Base-by-base conservation (phyloP, 129 eudicot genomes). In the Chrysanthemum makinoi region DNA sequence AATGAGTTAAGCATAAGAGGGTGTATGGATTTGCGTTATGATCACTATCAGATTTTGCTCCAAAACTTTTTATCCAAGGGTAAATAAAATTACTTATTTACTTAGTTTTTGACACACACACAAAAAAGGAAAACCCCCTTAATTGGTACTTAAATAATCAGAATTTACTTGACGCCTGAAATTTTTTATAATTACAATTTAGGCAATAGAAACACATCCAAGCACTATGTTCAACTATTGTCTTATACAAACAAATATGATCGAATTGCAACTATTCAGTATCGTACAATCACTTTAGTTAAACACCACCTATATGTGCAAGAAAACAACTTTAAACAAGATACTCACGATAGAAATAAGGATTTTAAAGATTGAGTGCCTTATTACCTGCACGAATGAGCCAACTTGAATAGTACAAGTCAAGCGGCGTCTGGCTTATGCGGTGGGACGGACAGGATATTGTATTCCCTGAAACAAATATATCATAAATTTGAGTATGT, bases 361-460 rank as follows among this genome's bases (percentile, higher is more conserved):
- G 4, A 18, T 16, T 39, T 3, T 18, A n/a, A 12, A 14, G n/a
- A 62, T 53, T 15, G n/a, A 52, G 61, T 43, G 66, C 10, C 13
- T 57, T 13, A 49, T 79, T 91, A 91, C 97, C 91, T 87, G 97
- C 85, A 18, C 97, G 97, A 75, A 88, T 91, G 49, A 74, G 74
- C 97, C 97, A 91, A 62, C 92, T 85, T 44, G 97, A 91, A 74
- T 88, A 91, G 81, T 79, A 91, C 73, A 82, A 39, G 80, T 91
- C 97, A 68, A 88, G n/a, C n/a, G 96, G 17, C 97, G 88, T 64
- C 92, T 78, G 97, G 97, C 76, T 91, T 91, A 74, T 58, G 52
- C 83, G 86, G 18, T 19, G 92, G 86, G 59, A 91, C 86, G 13
- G 88, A 82, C 62, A n/a, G 91, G 85, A 68, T 79, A 79, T 16